A percentile compares a stretch with the other conserved stretches of the same genome.
Evolutionary conservation across 106 monocot species (phyloP).

Genomic region (Allium sativum): DNA sequence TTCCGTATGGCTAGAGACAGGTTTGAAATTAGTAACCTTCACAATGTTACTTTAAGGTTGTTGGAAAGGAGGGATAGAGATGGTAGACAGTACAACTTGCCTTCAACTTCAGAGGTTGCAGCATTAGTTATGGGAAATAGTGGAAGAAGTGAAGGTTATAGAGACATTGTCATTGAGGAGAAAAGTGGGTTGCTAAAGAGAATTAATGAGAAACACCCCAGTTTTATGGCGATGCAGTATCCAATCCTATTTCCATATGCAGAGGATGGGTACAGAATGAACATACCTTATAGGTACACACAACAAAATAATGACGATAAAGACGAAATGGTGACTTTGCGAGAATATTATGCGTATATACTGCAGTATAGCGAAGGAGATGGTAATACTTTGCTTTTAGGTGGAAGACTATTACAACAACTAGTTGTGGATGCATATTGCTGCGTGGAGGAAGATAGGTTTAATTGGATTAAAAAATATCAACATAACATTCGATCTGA

Average conservation of each 20-base stretch:
- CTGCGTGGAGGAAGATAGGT: background rate
- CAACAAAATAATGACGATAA: background rate
- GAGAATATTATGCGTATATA: background rate
- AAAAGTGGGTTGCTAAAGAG: background rate
- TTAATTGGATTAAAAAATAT: no score
- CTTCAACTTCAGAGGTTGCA: background rate
- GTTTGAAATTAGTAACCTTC: background rate
- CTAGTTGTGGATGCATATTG: slow-evolving; percentile 14
- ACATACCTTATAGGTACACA: background rate
- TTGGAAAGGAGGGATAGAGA: background rate
- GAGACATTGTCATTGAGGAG: slow-evolving; percentile 12
- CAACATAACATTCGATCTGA: background rate
- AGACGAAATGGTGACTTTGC: background rate
- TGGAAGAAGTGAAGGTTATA: background rate
- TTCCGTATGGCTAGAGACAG: slow-evolving; percentile 1
- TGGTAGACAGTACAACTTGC: slow-evolving; percentile 1
- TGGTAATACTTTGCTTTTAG: background rate
- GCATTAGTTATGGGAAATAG: background rate
- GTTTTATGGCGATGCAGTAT: slow-evolving; percentile 19
- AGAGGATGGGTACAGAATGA: slow-evolving; percentile 11
- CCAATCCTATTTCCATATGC: slow-evolving; percentile 17
- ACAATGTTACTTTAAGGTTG: background rate
- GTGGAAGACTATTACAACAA: slow-evolving; percentile 8
- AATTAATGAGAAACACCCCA: slow-evolving; percentile 8
- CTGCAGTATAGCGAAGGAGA: slow-evolving; percentile 4